Conservation (phyloP, 1,284 basidiomycete genomes). For the Microbotryomycetes sp. region DNA sequence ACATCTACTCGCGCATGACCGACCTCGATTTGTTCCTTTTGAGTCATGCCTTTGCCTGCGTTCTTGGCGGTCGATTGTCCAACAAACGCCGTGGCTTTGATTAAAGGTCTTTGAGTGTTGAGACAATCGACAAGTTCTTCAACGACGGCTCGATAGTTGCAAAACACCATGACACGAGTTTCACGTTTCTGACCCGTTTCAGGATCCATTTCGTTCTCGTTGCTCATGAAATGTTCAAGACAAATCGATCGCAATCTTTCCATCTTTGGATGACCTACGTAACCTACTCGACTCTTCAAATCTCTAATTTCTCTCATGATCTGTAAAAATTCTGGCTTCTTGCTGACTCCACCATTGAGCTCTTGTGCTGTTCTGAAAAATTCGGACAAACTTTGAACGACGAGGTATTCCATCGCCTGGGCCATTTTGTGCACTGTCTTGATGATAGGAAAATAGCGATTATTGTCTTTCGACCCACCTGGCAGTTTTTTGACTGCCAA, state of each 20-base stretch:
- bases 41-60: conserved; percentile 78
- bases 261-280: conserved; percentile 79
- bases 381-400: conserved; percentile 74
- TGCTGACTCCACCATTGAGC: conserved; percentile 37
- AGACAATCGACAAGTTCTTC: conserved; percentile 68
- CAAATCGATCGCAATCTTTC: conserved; percentile 68
- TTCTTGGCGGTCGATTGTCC: conserved; percentile 83
- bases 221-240: conserved; percentile 67
- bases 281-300: conserved; percentile 14
- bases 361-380: conserved; percentile 58
- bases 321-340: conserved; percentile 43
- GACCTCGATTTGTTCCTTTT: conserved; percentile 88
- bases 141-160: conserved; percentile 78
- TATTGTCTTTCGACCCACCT: conserved; percentile 26
- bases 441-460: conserved; percentile 40
- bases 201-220: conserved; percentile 50
- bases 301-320: conserved; percentile 40
- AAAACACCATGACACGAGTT: conserved; percentile 85
- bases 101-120: conserved; percentile 64
- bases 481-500: conserved; percentile 42
- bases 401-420: conserved; percentile 72
- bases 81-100: conserved; percentile 76
- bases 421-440: conserved; percentile 55
- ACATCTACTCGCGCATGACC: conserved; percentile 31
- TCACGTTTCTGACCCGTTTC: conserved; percentile 20